Evolutionary conservation across 2,329 filamentous ascomycete species (phyloP), one percentile per base, ranked within the genome.

Genomic region (Talaromyces atroroseus): DNA sequence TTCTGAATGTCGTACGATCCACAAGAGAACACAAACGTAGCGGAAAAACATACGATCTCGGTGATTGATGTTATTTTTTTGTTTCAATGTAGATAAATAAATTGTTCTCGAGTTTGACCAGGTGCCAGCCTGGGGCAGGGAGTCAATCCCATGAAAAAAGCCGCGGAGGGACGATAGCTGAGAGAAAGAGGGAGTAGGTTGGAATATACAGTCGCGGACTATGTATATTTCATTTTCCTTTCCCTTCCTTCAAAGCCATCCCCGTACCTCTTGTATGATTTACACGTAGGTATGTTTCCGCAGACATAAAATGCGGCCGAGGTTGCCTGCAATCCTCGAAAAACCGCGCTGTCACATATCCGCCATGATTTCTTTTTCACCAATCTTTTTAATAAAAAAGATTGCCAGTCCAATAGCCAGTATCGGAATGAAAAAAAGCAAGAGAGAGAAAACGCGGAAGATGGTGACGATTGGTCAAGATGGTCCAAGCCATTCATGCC

Each of bases 391-490:
- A 42, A 54, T 54, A 54, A 49, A 54, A 49, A 44, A 26, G 45
- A 49, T 38, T 49, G 52, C 52, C 52, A 54, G 52, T 44, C 52
- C 52, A 5, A 49, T 54, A 54, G 23, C 32, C 52, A 54, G 52
- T 54, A 54, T 49, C 23, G 34, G 52, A 54, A 54, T 54, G 52
- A 54, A 47, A 54, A 54, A 23, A 24, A 20, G 12, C 5, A 42
- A 44, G 7, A 14, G 32, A 36, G 32, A 44, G 40, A 21, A 23
- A 12, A 20, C n/a, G 38, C 18, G 18, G 14, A 20, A 18, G 38
- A 42, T 11, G 38, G n/a, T 42, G 38, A 42, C 16, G 7, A 18
- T 18, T 42, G n/a, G 20, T 18, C 20, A 21, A 23, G 45, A 53
- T 46, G 51, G 51, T 47, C 51, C 51, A 47, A 47, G 51, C 51